Base-by-base conservation (phyloP, 441 rosid species). In the Metrosideros polymorpha region DNA sequence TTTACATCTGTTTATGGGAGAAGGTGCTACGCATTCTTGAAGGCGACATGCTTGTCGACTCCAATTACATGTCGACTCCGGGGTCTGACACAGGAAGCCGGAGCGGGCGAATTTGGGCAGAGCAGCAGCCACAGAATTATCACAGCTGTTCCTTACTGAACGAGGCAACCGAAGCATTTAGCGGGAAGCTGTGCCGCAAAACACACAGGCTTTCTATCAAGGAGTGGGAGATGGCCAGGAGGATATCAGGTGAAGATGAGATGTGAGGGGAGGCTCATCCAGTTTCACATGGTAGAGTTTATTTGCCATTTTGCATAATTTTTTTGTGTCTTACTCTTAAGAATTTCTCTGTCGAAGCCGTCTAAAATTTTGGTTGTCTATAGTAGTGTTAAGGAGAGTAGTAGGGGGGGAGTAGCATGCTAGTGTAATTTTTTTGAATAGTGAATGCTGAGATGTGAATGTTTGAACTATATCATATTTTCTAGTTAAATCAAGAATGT, bases 1-100 rank as follows among this genome's bases (percentile, higher is more conserved):
- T 18, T 52, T 77, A 56, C 51, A 39, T 71, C 83, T 82, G 22
- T 83, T 77, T 59, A 27, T 90, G 84, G 24, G 84, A 79, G 59
- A 86, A 96, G 99, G 98, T 98, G 89, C 93, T 98, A 82, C 98
- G 99, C 76, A 92, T 98, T 85, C 89, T 98, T 85, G 99, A 98
- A 90, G 99, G 99, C 24, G 99, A 98, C 89, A 91, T 93, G 95
- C 88, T 94, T 57, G 85, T 95, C 90, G 98, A 96, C 42, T 45
- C 92, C 42, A 96, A 92, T 89, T 95, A 87, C 91, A 86, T 89
- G 63, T 91, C 98, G 5, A 93, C 98, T 15, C 96, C 99, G 3
- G 92, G 94, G 8, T 95, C 91, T 86, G 98, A 95, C 30, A 93
- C 90, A 82, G 99, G 99, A 84, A 96, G 91, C 93, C 91, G 92